Percentiles rank a stretch among this genome's conserved stretches.
phyloP scores from a whole-genome alignment of 2,329 filamentous ascomycete species.

The Nemania sp. region DNA sequence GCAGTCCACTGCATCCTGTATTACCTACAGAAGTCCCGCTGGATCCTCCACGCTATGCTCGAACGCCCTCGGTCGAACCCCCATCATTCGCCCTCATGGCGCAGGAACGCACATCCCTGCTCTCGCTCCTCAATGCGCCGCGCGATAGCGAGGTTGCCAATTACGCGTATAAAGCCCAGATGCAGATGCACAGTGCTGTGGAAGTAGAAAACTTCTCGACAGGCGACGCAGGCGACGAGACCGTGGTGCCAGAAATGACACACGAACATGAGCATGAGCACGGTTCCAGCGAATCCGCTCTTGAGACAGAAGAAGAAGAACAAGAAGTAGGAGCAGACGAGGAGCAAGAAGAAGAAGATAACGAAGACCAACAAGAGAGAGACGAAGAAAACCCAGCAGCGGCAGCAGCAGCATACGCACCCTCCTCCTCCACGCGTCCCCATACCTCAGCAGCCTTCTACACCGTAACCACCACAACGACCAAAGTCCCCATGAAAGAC shows the following conservation, averaged over 20 bases:
- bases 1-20: constrained; percentile 38
- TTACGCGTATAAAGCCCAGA: constrained; percentile 40
- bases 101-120: constrained; percentile 59
- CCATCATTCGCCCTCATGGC: constrained; percentile 59
- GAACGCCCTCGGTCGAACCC: constrained; percentile 65
- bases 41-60: constrained; percentile 51
- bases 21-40: constrained; percentile 37
- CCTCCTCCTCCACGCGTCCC: constrained; percentile 39
- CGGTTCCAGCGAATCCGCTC: constrained; percentile 12
- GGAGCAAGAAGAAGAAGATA: too few species aligned
- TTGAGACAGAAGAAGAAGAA: constrained; percentile 4
- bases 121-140: constrained; percentile 64
- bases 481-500: constrained; percentile 56
- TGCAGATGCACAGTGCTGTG: too few species aligned
- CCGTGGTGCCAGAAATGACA: not conserved
- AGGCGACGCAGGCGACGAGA: constrained; percentile 4
- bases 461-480: constrained; percentile 54
- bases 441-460: constrained; percentile 54
- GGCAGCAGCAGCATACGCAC: too few species aligned
- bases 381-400: too few species aligned
- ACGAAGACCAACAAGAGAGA: too few species aligned
- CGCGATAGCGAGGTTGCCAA: constrained; percentile 46
- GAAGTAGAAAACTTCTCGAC: too few species aligned
- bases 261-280: constrained; percentile 14
- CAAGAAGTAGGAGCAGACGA: too few species aligned